Conservation (phyloP, 202 grass and related monocot species). For the Saccharum hybrid region DNA sequence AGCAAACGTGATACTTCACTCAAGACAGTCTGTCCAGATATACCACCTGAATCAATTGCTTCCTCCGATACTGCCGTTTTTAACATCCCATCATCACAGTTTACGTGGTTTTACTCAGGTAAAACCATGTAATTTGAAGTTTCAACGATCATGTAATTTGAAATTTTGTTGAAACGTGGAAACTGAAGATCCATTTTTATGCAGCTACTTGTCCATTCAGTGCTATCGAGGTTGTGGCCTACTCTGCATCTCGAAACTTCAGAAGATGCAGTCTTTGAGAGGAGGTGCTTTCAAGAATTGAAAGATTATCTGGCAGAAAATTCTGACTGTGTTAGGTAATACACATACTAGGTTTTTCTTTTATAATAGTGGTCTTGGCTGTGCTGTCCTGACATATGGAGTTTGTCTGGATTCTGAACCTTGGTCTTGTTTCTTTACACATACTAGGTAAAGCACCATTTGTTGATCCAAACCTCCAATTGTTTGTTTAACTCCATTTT, state of each 20-base stretch:
- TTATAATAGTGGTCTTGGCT: slow-evolving; percentile 23
- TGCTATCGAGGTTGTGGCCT: slow-evolving; percentile 76
- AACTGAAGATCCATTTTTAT: slow-evolving; percentile 35
- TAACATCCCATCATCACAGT: slow-evolving; percentile 99
- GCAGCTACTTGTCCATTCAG: slow-evolving; percentile 86
- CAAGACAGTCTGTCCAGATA: slow-evolving; percentile 64
- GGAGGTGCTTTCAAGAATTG: slow-evolving; percentile 83
- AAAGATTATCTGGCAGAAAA: slow-evolving; percentile 87
- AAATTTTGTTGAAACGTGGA: not conserved
- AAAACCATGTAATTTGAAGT: slow-evolving; percentile 36
- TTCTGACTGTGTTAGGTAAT: slow-evolving; percentile 85
- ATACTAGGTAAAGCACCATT: not conserved
- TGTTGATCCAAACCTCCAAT: not conserved
- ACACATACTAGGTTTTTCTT: slow-evolving; percentile 33
- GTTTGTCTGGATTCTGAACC: not conserved
- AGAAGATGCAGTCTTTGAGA: slow-evolving; percentile 66
- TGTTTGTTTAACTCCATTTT: not conserved
- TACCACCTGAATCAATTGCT: slow-evolving; percentile 84
- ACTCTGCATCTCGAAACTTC: slow-evolving; percentile 61
- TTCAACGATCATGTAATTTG: not conserved
- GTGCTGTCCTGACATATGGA: not conserved
- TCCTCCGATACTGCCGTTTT: slow-evolving; percentile 89
- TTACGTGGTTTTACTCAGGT: slow-evolving; percentile 95
- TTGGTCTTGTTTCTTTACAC: slow-evolving; percentile 26
- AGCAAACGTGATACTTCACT: slow-evolving; percentile 90